phyloP scores from a whole-genome alignment of 345 rosid species.

The Salix purpurea region DNA sequence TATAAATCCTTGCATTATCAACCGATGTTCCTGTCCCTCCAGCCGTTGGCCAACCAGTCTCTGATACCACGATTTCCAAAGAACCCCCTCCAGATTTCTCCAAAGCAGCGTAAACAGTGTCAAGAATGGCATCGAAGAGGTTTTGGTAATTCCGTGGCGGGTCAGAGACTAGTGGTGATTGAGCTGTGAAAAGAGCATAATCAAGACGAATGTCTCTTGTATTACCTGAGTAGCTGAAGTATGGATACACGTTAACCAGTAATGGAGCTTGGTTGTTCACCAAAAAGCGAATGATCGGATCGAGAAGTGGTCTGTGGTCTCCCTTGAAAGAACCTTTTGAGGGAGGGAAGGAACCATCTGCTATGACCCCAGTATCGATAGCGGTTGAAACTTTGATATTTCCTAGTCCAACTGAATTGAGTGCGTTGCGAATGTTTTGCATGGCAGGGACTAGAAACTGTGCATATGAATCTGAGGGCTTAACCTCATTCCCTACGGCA shows the following conservation, averaged over 20 bases:
- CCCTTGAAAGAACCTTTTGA: conserved; percentile 33
- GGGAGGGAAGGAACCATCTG: conserved; percentile 33
- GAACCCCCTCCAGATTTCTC: conserved; percentile 51
- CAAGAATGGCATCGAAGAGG: conserved; percentile 54
- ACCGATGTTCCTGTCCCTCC: conserved; percentile 38
- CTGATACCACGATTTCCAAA: conserved; percentile 49
- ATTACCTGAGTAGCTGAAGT: conserved; percentile 25
- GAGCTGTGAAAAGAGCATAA: conserved; percentile 40
- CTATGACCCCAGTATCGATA: conserved; percentile 15
- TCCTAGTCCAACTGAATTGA: conserved; percentile 29
- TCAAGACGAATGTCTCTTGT: conserved; percentile 29
- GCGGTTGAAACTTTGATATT: conserved; percentile 48
- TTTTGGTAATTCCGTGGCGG: conserved; percentile 29
- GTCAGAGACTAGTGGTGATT: conserved; percentile 22
- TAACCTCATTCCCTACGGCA: conserved; percentile 42
- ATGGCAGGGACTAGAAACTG: conserved; percentile 37
- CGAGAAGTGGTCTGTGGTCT: conserved; percentile 16
- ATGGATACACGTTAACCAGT: conserved; percentile 38
- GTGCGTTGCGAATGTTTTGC: conserved; percentile 27
- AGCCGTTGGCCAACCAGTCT: conserved; percentile 60
- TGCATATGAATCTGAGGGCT: conserved; percentile 19
- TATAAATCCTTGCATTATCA: conserved; percentile 52
- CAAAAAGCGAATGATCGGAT: conserved; percentile 35
- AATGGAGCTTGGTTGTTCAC: conserved; percentile 30
- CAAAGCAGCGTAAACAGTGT: conserved; percentile 45